Base-by-base conservation (phyloP, 805 yeast genomes). In the Candida silvicultrix region DNA sequence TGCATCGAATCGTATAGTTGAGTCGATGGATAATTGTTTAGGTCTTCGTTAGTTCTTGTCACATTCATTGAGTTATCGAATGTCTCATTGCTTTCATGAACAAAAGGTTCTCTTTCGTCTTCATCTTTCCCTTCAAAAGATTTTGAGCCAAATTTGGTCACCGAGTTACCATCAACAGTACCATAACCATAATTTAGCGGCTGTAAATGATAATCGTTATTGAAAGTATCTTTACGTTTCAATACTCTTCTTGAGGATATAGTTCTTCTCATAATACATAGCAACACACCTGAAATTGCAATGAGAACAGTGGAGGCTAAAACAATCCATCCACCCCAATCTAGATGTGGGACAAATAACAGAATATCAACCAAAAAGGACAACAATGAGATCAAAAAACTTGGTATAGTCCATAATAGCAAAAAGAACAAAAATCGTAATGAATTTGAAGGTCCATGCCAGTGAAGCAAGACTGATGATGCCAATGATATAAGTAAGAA, bases 261-360 rank as follows among this genome's bases (percentile, higher is more conserved):
- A 0, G 85, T 74, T 53, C 96, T 70, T 57, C 90, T 78, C 70
- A 84, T 73, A 44, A 86, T 73, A 61, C 96, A 88, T 18, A 85
- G 64, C 51, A 83, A 60, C 2, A 89, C 74, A 1, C 88, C 81
- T 25, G 79, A 72, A 2, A 83, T 51, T 0, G 92, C 84, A 40
- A 82, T 70, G 29, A 83, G 62, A 2, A 84, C 75, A 0, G 94
- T 78, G 1, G 92, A 77, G 0, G 79, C 80, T 22, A 90, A 67
- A 48, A 86, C 75, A 43, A 85, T 67, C 97, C 97, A 92, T 22
- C 96, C 96, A 40, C 83, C 76, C 81, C 89, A 89, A 45, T 79
- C 74, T 45, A 92, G 66, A 58, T 81, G 80, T 2, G 90, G 86
- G 2, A 83, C 74, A 56, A 92, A 92, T 43, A 92, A 63, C 37